Evolutionary conservation across 352 stramenopile species (phyloP), one percentile per base, ranked within the genome.

Genomic region (Phytophthora citricola): DNA sequence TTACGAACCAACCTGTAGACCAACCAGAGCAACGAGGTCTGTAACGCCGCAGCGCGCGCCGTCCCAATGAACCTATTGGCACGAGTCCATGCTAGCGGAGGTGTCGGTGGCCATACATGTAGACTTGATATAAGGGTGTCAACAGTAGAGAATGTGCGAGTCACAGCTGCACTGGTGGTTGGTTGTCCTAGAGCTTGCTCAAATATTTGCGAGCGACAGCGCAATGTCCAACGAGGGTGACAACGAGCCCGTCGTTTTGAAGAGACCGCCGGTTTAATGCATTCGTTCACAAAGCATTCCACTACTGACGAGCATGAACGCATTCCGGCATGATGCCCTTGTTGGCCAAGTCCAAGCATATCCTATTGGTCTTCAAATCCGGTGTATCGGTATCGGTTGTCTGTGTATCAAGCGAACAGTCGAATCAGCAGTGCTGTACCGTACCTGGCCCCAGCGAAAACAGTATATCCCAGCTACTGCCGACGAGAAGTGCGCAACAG

Each of bases 41-140:
- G 45, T 26, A 15, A 38, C 39, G n/a, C 26, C 40, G 17, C 40
- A 22, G 40, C n/a, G 40, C 14, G 9, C 4, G 5, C 40, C 10
- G 1, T 14, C 15, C n/a, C 2, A 50, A 26, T 39, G 55, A 48
- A 63, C 44, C 55, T 63, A 54, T 63, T 63, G 29, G 34, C 26
- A 48, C 17, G 14, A 43, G 6, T 17, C 24, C 40, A 49, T 31
- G 27, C 9, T 4, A 45, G 29, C 31, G 6, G 32, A 50, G 34
- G 45, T 27, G 24, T 32, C 57, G n/a, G 17, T 29, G 27, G 32
- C 56, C 56, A 56, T 44, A 38, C 17, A 22, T 11, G 27, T 17
- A 39, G 4, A 5, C 57, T 58, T 58, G 57, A 64, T 64, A 38
- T 57, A 29, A 34, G 24, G 46, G 20, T 58, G 17, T 12, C 36